Evolutionary conservation across 2,329 filamentous ascomycete species (phyloP).

Genomic region (Monilinia laxa): DNA sequence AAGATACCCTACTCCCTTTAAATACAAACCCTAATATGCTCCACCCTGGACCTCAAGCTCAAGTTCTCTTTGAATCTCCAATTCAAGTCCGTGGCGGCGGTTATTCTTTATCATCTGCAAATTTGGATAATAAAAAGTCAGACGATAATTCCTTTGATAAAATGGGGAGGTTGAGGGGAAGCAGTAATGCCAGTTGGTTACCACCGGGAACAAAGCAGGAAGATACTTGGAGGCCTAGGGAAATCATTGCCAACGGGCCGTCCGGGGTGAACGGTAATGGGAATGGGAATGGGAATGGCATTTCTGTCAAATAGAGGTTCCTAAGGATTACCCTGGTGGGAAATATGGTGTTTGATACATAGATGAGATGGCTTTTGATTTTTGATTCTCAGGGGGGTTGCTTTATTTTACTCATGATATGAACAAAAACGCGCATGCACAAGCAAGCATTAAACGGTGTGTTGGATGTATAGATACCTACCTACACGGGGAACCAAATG

Average conservation of each 20-base stretch:
- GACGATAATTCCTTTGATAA: conserved; percentile 57
- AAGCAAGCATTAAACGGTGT: conserved; percentile 2
- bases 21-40: conserved; percentile 23
- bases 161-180: conserved; percentile 48
- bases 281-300: conserved; percentile 10
- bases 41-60: conserved; percentile 15
- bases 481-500: not conserved
- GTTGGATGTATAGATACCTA: not conserved
- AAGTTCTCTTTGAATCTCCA: conserved; percentile 19
- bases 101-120: conserved; percentile 42
- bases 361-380: conserved; percentile 12
- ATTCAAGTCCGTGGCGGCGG: conserved; percentile 31
- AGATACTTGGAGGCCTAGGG: conserved; percentile 67
- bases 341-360: conserved; percentile 2
- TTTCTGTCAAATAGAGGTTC: conserved; percentile 13
- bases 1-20: conserved; percentile 37
- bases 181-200: conserved; percentile 59
- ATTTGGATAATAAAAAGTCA: conserved; percentile 41
- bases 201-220: conserved; percentile 81
- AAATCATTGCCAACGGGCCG: conserved; percentile 17
- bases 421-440: conserved; percentile 4
- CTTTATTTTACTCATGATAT: conserved; percentile 6
- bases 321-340: not conserved
- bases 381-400: conserved; percentile 1
- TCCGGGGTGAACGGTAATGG: conserved; percentile 6